Base-by-base conservation (phyloP, 176 grass and related monocot genomes). In the Eragrostis nindensis region DNA sequence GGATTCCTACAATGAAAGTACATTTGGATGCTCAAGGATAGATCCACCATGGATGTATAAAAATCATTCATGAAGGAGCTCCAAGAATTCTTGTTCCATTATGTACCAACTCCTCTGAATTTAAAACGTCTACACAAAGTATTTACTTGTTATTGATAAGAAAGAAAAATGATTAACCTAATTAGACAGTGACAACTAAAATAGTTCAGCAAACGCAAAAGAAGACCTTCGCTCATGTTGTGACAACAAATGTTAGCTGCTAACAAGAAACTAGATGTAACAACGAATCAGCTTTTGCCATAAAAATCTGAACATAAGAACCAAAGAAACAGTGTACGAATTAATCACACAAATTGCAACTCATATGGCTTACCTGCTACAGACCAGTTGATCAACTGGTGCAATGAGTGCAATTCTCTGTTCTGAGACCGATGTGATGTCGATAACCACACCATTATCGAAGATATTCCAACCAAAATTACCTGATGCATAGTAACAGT, bases 331-430 rank as follows among this genome's bases (percentile, higher is more conserved):
- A 71, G 12, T 55, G 53, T 44, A 69, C 32, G 82, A 26, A 86
- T 47, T 78, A 83, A 25, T 76, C 15, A 72, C 15, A 72, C 11
- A 56, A 68, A 70, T 60, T 61, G 47, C 53, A 79, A 84, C 54
- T 75, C 14, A 30, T 36, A 68, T 70, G 52, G 19, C 67, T 80
- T 87, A 94, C 95, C 90, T 50, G 95, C 80, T 80, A 94, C 79
- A 47, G 66, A 84, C 95, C 95, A 97, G 64, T 97, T 97, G 65
- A 92, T 90, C 67, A 97, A 71, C 75, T 97, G 95, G 77, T 97
- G 95, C 69, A 92, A 62, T 39, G 87, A 75, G 61, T 89, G 92
- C 64, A 97, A 79, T 80, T 90, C 89, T 87, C 85, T 92, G 74
- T 92, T 92, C 80, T 80, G 72, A 68, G 92, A 78, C 59, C 95